Conservation (phyloP, 2,329 filamentous ascomycete species). For the Leptoxyphium fumago region DNA sequence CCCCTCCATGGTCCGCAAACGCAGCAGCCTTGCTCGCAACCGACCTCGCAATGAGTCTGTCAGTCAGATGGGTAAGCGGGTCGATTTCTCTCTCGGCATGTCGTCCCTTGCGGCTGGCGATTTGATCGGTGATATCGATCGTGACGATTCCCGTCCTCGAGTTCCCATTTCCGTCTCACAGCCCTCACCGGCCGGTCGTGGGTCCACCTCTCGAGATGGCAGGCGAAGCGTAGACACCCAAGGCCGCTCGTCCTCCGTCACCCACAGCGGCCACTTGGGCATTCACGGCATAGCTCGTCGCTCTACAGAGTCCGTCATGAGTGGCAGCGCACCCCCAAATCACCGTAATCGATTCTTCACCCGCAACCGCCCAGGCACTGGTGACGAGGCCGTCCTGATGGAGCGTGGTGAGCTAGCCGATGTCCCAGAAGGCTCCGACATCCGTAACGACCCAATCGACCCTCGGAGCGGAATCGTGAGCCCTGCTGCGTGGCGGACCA, state of each 20-base stretch:
- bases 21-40: conserved; percentile 33
- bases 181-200: conserved; percentile 19
- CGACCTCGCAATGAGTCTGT: conserved; percentile 43
- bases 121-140: conserved; percentile 48
- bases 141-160: conserved; percentile 22
- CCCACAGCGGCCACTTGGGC: conserved; percentile 9
- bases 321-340: conserved; percentile 23
- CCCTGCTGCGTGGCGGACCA: conserved; percentile 16
- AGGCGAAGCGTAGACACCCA: conserved; percentile 13
- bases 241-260: conserved; percentile 9
- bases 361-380: conserved; percentile 19
- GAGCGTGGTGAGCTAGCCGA: conserved; percentile 22
- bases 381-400: conserved; percentile 16
- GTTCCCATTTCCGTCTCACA: conserved; percentile 26
- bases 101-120: conserved; percentile 39
- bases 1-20: conserved; percentile 19
- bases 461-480: conserved; percentile 19
- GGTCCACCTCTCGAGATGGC: conserved; percentile 8
- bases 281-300: conserved; percentile 16
- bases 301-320: conserved; percentile 11
- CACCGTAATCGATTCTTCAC: conserved; percentile 50
- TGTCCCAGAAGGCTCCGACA: conserved; percentile 18
- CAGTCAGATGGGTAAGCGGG: conserved; percentile 43
- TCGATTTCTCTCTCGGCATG: conserved; percentile 60
- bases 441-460: conserved; percentile 11